Conservation (phyloP, 2,329 filamentous ascomycete genomes). For the Clarireedia sp. region DNA sequence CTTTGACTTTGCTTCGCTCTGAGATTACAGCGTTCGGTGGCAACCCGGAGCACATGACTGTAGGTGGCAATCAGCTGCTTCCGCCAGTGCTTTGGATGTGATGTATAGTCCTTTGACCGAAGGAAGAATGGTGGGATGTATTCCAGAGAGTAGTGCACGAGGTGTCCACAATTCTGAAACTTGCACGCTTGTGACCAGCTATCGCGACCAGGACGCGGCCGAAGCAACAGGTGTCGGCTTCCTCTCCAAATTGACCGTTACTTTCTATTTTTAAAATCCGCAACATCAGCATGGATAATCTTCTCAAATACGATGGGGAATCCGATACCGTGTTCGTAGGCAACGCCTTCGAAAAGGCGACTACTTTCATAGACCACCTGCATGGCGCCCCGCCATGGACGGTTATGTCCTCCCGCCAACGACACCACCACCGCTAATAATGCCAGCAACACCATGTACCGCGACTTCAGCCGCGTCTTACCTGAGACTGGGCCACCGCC, state of each 20-base stretch:
- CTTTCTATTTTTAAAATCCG: slow-evolving; percentile 19
- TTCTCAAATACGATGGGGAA: slow-evolving; percentile 14
- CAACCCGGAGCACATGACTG: slow-evolving; percentile 54
- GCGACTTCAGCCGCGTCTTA: slow-evolving; percentile 22
- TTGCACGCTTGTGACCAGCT: slow-evolving; percentile 23
- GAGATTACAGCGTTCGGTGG: slow-evolving; percentile 59
- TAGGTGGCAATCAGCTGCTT: slow-evolving; percentile 60
- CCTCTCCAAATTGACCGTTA: slow-evolving; percentile 18
- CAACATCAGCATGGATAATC: slow-evolving; percentile 13
- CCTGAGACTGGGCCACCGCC: slow-evolving; percentile 25
- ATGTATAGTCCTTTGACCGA: slow-evolving; percentile 24
- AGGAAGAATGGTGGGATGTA: slow-evolving; percentile 25
- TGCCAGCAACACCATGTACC: slow-evolving; percentile 22
- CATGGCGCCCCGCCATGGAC: slow-evolving; percentile 27
- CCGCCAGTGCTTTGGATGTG: slow-evolving; percentile 19
- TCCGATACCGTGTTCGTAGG: slow-evolving; percentile 21
- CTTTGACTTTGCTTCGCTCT: slow-evolving; percentile 37
- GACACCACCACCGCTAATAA: slow-evolving; percentile 14
- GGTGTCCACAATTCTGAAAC: slow-evolving; percentile 26
- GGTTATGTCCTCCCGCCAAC: slow-evolving; percentile 24
- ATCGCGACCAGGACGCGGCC: slow-evolving; percentile 22
- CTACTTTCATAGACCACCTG: slow-evolving; percentile 16
- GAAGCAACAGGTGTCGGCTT: slow-evolving; percentile 14
- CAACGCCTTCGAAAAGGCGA: slow-evolving; percentile 22
- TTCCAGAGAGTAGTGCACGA: slow-evolving; percentile 30